Percentiles rank a stretch among this genome's conserved stretches.
Conservation (phyloP, 495 filamentous ascomycete species). For the Podospora didyma region DNA sequence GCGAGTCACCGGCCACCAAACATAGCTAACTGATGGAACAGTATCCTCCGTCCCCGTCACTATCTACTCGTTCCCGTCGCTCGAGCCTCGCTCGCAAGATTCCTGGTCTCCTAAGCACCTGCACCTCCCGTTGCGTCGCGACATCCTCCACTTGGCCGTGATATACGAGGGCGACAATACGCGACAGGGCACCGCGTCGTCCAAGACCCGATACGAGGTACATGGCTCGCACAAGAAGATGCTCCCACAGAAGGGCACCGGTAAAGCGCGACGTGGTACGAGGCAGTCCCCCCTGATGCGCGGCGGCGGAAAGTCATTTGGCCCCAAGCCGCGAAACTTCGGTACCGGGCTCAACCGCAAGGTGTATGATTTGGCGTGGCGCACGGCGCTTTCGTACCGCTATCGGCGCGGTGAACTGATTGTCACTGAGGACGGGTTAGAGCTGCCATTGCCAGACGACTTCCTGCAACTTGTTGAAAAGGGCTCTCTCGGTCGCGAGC, state of each 20-base stretch:
- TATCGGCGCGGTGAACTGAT: slow-evolving; percentile 83
- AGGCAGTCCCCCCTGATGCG: slow-evolving; percentile 76
- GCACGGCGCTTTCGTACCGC: slow-evolving; percentile 88
- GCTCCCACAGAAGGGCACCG: slow-evolving; percentile 78
- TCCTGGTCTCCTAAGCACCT: slow-evolving; percentile 79
- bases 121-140: slow-evolving; percentile 77
- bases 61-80: slow-evolving; percentile 81
- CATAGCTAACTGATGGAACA: slow-evolving; percentile 19
- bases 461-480: slow-evolving; percentile 32
- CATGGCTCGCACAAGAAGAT: slow-evolving; percentile 77
- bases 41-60: slow-evolving; percentile 68
- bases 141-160: slow-evolving; percentile 89
- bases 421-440: slow-evolving; percentile 69
- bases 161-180: slow-evolving; percentile 88
- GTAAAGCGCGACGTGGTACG: slow-evolving; percentile 72
- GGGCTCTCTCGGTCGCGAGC: slow-evolving; percentile 25
- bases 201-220: slow-evolving; percentile 82
- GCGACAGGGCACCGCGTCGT: slow-evolving; percentile 79
- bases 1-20: neutral
- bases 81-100: slow-evolving; percentile 79
- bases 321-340: slow-evolving; percentile 88
- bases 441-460: slow-evolving; percentile 49
- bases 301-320: slow-evolving; percentile 83
- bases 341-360: slow-evolving; percentile 76
- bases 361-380: slow-evolving; percentile 94